Conservation (phyloP, 31 red algal species). For the Odonthalia washingtoniensis region DNA sequence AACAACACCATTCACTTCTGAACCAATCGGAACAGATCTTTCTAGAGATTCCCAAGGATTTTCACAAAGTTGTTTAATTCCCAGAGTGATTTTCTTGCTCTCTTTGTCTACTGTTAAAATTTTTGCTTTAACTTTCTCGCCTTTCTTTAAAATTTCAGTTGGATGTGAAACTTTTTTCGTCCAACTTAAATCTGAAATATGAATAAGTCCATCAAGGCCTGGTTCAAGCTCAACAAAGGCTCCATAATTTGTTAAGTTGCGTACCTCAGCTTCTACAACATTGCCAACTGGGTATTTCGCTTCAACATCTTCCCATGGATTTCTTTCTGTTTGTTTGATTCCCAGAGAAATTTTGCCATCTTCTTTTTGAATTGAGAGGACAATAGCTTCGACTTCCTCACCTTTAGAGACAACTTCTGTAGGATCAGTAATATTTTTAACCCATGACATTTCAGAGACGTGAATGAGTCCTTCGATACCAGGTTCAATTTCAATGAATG, state of each 20-base stretch:
- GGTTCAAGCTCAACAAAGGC: slow-evolving; percentile 63
- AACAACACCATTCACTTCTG: slow-evolving; percentile 52
- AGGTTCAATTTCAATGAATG: slow-evolving; percentile 54
- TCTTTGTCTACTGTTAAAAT: slow-evolving; percentile 50
- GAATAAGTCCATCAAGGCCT: slow-evolving; percentile 59
- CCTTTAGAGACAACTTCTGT: not conserved
- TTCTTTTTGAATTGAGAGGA: slow-evolving; percentile 1
- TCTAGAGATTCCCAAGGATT: slow-evolving; percentile 2
- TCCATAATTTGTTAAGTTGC: slow-evolving; percentile 45
- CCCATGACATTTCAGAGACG: slow-evolving; percentile 73
- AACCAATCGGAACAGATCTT: not conserved
- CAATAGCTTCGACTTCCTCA: slow-evolving; percentile 20
- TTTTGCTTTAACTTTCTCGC: slow-evolving; percentile 55
- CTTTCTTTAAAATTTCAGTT: slow-evolving; percentile 42
- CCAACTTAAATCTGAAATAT: slow-evolving; percentile 73
- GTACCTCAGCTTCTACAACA: slow-evolving; percentile 50
- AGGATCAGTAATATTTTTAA: slow-evolving; percentile 1
- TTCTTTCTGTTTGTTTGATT: not conserved
- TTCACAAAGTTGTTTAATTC: slow-evolving; percentile 31
- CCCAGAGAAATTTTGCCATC: slow-evolving; percentile 12
- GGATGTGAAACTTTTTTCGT: slow-evolving; percentile 51
- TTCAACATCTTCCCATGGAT: slow-evolving; percentile 18
- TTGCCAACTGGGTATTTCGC: slow-evolving; percentile 29
- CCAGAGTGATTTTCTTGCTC: slow-evolving; percentile 52
- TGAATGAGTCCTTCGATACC: slow-evolving; percentile 65